Evolutionary conservation across 139 green algal genomes (phyloP).

Genomic region (Haematococcus lacustris): DNA sequence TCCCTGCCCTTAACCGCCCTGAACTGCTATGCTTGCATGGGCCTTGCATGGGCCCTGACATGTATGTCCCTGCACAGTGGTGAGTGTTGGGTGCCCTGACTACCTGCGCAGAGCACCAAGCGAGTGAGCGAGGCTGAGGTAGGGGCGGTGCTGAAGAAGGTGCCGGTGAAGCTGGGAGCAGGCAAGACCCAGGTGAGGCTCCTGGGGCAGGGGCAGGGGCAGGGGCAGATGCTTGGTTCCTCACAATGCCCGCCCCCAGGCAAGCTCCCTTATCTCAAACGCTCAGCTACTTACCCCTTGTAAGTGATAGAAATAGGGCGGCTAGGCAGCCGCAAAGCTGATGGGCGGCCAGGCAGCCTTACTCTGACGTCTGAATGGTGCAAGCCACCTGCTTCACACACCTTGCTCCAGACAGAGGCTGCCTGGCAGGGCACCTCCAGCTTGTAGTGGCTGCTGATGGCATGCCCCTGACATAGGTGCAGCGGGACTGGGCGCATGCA

Average conservation of each 20-base stretch:
- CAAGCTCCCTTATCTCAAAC: not conserved
- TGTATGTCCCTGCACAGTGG: no score
- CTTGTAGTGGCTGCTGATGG: not conserved
- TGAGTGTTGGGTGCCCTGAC: no score
- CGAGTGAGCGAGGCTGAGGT: slow-evolving; percentile 29
- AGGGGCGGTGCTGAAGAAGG: slow-evolving; percentile 27
- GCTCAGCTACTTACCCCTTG: no score
- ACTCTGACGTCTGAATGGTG: not conserved
- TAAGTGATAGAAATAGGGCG: not conserved
- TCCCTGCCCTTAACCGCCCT: no score
- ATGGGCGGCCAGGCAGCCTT: not conserved
- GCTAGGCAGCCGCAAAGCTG: not conserved
- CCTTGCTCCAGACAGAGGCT: not conserved
- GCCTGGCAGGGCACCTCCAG: not conserved
- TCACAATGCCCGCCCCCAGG: not conserved
- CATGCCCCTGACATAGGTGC: not conserved
- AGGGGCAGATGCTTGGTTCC: not conserved
- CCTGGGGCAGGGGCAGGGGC: no score
- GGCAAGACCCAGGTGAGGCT: slow-evolving; percentile 15
- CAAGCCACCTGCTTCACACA: not conserved
- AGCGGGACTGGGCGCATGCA: no score
- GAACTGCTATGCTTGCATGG: no score
- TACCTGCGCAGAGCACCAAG: no score
- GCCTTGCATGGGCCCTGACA: no score
- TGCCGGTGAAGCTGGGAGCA: slow-evolving; percentile 33